phyloP scores from a whole-genome alignment of 345 rosid species.

The Pistacia atlantica region DNA sequence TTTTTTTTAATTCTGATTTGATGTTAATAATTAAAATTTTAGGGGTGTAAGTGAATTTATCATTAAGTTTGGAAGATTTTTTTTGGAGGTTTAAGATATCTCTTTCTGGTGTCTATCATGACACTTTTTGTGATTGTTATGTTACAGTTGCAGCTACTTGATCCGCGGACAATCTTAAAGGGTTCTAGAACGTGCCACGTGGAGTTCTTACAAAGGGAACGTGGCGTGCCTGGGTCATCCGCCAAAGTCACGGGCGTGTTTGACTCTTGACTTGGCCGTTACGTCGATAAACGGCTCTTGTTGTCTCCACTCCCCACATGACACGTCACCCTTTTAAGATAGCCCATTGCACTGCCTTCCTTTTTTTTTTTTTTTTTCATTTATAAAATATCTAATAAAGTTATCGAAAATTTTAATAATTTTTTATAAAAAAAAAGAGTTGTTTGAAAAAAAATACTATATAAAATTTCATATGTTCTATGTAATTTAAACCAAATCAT shows the following conservation, averaged over 20 bases:
- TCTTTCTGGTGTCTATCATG: background rate
- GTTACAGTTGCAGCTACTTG: background rate
- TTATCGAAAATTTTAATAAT: too few species aligned
- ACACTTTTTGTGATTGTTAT: background rate
- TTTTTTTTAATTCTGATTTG: too few species aligned
- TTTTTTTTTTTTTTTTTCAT: too few species aligned
- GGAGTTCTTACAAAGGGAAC: constrained; percentile 37
- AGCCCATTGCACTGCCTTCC: background rate
- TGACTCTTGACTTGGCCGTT: constrained; percentile 33
- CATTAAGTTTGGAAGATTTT: too few species aligned
- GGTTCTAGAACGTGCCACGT: constrained; percentile 36
- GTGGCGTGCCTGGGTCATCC: constrained; percentile 47
- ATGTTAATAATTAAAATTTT: too few species aligned
- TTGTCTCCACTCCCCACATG: background rate
- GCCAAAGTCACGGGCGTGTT: constrained; percentile 49
- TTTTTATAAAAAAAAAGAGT: too few species aligned
- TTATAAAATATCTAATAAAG: too few species aligned
- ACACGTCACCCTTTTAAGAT: constrained; percentile 22
- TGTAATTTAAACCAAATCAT: too few species aligned
- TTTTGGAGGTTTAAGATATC: too few species aligned
- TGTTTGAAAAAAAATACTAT: too few species aligned
- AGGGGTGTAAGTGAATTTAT: too few species aligned
- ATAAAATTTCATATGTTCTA: too few species aligned
- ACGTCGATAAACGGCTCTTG: constrained; percentile 23
- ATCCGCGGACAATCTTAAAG: constrained; percentile 18